Evolutionary conservation across 83 land plant genomes (phyloP), one percentile per base, ranked within the genome.

Genomic region (Thuja plicata): DNA sequence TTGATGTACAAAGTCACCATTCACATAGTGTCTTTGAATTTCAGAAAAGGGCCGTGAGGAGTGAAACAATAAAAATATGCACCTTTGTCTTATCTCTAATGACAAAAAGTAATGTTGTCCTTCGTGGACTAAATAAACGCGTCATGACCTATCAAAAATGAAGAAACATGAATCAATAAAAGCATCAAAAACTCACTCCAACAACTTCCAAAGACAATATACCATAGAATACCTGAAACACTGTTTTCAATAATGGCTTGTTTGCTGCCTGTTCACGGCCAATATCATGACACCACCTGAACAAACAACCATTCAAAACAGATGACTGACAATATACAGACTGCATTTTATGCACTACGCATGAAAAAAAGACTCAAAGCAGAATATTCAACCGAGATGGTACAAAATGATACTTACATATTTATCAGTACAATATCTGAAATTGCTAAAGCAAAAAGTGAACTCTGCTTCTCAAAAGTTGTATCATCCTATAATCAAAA

Each of bases 241-340:
- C 98, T 15, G 99, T 97, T 89, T 98, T 98, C 38, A 98, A 88
- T 71, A 98, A 92, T 78, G 99, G 99, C 70, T 93, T 98, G 83
- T 98, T 98, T 19, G 98, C 97, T 66, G 99, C 99, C 5, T 97
- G 99, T 90, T 98, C 99, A 40, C 99, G 94, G n/a, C 99, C 99
- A 89, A 98, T 98, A 87, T 98, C 98, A 92, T 98, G 99, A 82
- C 99, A 98, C 99, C 99, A 98, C 95, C 98, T 96, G 84, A 88
- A 57, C 13, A 76, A 74, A 13, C 15, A 48, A 38, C 15, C 34
- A 84, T 84, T 84, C 35, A 50, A 27, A 46, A 30, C 60, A 50
- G 8, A 30, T 84, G 3, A 30, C 8, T 17, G 8, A 52, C 0
- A 30, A 19, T 48, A 34, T 50, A 50, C 8, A 84, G 37, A 50